Evolutionary conservation across 2,329 filamentous ascomycete species (phyloP), one percentile per base, ranked within the genome.

Genomic region (Dothidotthia symphoricarpi): DNA sequence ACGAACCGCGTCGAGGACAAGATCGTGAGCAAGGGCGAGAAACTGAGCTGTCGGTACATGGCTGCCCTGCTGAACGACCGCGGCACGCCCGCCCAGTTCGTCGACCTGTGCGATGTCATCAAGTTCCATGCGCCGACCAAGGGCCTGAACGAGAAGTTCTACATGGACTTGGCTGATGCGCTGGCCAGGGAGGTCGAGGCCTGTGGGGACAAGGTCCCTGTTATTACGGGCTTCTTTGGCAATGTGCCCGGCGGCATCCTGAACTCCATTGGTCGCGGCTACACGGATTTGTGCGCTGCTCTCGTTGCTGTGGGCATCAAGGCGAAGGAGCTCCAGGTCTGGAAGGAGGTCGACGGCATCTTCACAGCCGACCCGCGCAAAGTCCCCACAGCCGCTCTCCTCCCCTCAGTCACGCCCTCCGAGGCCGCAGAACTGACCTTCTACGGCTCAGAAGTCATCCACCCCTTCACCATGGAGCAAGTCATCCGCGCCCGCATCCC

Each of bases 391-490:
- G 94, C 93, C n/a, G 78, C 85, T 31, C 75, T 98, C n/a, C 77
- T 98, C 29, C 72, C 83, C 9, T 83, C 84, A 36, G 95, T 98
- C 63, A 96, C 91, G 3, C 93, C 93, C 0, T 85, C 88, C 8
- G 93, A 98, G 69, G 93, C 93, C 2, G 91, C 93, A 10, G 93
- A 98, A 68, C 75, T 98, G 71, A 97, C 93, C 15, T 77, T 76
- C 50, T 77, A 77, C 51, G 75, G 75, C 41, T 75, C 90, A 45
- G 93, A 98, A 68, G 93, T 98, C 62, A 98, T 98, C 55, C 93
- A 98, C 66, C 93, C 95, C 51, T 85, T 96, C 64, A 98, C 93
- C 57, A 97, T 98, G 90, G 91, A 97, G 70, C 93, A 97, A 69
- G 80, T 83, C 39, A 82, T 83, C 45, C 75, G 75, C 57, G 87